phyloP scores from a whole-genome alignment of 768 basidiomycete species.

The Leccinellum albellum region DNA sequence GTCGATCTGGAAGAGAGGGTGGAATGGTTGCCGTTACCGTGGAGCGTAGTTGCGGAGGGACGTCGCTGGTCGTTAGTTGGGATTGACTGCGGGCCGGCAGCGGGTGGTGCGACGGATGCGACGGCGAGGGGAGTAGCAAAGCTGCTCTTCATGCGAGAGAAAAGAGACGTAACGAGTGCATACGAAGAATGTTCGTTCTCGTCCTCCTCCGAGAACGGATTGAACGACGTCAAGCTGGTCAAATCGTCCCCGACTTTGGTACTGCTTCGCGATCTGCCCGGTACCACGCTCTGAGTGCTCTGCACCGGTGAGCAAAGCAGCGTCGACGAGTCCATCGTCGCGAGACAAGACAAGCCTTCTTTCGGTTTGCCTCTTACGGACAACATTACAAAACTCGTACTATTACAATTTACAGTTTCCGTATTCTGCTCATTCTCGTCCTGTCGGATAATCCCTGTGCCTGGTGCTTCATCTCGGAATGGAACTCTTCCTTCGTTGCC shows the following conservation, averaged over 20 bases:
- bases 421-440: conserved; percentile 30
- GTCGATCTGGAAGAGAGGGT: conserved; percentile 45
- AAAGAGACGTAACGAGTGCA: conserved; percentile 74
- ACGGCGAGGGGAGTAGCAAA: conserved; percentile 64
- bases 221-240: conserved; percentile 78
- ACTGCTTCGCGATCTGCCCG: conserved; percentile 61
- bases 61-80: conserved; percentile 50
- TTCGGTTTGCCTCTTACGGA: conserved; percentile 19
- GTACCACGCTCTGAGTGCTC: conserved; percentile 35
- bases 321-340: conserved; percentile 33
- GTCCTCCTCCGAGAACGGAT: conserved; percentile 91
- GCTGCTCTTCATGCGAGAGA: conserved; percentile 79
- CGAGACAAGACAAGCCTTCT: background rate
- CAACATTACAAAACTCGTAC: background rate
- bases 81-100: conserved; percentile 29
- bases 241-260: conserved; percentile 58
- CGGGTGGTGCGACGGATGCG: conserved; percentile 37
- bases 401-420: conserved; percentile 24
- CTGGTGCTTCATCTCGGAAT: conserved; percentile 59
- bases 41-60: conserved; percentile 47
- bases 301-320: conserved; percentile 27
- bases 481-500: conserved; percentile 58
- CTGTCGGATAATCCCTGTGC: conserved; percentile 44
- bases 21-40: conserved; percentile 41
- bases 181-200: conserved; percentile 87